A percentile compares a stretch with the other conserved stretches of the same genome.
These are phyloP conservation scores for Exophiala aquamarina DNA, from an alignment of 2,329 filamentous ascomycete species.

Conservation along the genomic window DNA sequence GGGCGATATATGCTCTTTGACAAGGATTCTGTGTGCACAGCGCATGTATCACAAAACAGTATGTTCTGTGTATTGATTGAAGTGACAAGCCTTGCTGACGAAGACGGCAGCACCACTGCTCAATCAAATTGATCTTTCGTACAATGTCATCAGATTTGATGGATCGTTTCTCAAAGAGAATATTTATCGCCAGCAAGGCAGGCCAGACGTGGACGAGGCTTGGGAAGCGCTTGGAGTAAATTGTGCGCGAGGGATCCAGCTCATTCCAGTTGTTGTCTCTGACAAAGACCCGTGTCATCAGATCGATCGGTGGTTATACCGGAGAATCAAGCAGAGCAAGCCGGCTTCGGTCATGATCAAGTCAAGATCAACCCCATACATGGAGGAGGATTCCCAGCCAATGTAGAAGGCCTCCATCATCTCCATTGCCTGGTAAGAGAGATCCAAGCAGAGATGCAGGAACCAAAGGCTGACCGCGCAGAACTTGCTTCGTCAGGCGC, in stretches of 20 bases:
- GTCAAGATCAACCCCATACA: slow-evolving; percentile 57
- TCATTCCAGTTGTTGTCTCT: no score
- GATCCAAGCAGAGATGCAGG: not conserved
- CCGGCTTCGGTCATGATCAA: slow-evolving; percentile 55
- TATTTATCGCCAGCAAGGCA: slow-evolving; percentile 51
- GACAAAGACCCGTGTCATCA: slow-evolving; percentile 27
- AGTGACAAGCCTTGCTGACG: not conserved
- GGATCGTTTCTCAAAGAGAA: slow-evolving; percentile 57
- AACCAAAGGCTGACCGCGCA: slow-evolving; percentile 23
- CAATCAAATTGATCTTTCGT: slow-evolving; percentile 33
- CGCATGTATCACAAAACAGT: slow-evolving; percentile 1
- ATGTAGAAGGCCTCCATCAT: slow-evolving; percentile 36
- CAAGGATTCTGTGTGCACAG: not conserved
- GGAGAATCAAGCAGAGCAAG: slow-evolving; percentile 47
- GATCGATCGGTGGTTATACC: slow-evolving; percentile 52
- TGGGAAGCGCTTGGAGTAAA: slow-evolving; percentile 55
- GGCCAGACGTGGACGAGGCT: slow-evolving; percentile 57
- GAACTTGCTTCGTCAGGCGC: slow-evolving; percentile 59
- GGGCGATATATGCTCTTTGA: not conserved
- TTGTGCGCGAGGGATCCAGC: slow-evolving; percentile 47
- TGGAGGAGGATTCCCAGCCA: slow-evolving; percentile 54
- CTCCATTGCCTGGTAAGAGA: slow-evolving; percentile 48
- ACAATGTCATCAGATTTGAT: slow-evolving; percentile 51
- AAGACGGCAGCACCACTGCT: not conserved
- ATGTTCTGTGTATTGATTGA: not conserved